Base-by-base conservation (phyloP, 2,329 filamentous ascomycete species). In the Colletotrichum lentis region DNA sequence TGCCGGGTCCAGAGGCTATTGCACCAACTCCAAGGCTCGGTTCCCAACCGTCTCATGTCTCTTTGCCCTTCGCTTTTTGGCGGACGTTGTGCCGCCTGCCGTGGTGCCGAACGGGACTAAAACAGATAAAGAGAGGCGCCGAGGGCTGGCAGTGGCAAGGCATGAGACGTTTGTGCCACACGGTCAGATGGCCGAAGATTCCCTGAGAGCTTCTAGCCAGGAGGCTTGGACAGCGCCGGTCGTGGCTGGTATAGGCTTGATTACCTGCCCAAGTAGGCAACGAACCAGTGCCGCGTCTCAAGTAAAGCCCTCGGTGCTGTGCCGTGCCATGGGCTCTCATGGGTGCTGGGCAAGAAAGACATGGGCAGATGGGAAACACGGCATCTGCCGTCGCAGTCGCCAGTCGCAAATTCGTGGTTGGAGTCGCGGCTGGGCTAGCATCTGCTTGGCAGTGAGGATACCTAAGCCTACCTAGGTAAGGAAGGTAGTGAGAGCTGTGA, bases 331-430 rank as follows among this genome's bases (percentile, higher is more conserved):
- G 54, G 47, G 46, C n/a, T 64, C 53, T 27, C 62, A 47, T 62
- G 62, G 57, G 56, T 46, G 39, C 24, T 14, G 27, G 43, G 46
- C n/a, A 50, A 46, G 37, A 53, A 54, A 11, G 50, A 22, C 44
- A 39, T 43, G 22, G 39, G 55, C 10, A 35, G 49, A 49, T 39
- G 46, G 27, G 62, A 20, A 22, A 63, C 11, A 62, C 56, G 63
- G 67, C 55, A 66, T 69, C 56, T 67, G 67, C 63, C 63, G 49
- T 66, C n/a, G 54, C 35, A 55, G 47, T 67, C 46, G 62, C 31
- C 22, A 11, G 27, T 44, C 22, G 24, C 27, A 18, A 31, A 58
- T 22, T 55, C 14, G 46, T 37, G 41, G 43, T 64, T 35, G 47
- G 16, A 59, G 35, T n/a, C 35, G 47, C 22, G 14, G 24, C 47